Evolutionary conservation across 2,329 filamentous ascomycete genomes (phyloP).

Genomic region (Westerdykella ornata): DNA sequence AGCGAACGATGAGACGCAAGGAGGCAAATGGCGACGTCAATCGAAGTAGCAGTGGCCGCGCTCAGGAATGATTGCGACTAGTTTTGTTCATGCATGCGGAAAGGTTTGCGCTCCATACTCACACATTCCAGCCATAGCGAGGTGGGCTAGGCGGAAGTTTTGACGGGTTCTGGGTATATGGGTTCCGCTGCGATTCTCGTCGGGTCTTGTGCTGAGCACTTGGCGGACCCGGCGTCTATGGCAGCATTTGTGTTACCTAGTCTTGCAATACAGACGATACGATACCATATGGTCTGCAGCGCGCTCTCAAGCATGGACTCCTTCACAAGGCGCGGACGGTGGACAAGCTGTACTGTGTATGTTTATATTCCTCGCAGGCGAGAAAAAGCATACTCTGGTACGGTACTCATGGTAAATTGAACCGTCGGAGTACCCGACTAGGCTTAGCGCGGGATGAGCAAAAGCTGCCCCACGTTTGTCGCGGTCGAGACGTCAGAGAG

Average conservation of each 20-base stretch:
- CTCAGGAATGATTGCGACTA: background rate
- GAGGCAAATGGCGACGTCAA: background rate
- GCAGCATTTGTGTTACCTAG: conserved; percentile 30
- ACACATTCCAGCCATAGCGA: background rate
- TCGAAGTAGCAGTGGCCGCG: background rate
- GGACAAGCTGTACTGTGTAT: too few relatives aligned
- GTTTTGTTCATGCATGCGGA: background rate
- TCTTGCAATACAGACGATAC: conserved; percentile 30
- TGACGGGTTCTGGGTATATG: conserved; percentile 14
- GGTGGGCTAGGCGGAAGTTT: background rate
- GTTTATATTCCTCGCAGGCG: too few relatives aligned
- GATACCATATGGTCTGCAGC: background rate
- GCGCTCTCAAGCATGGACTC: too few relatives aligned
- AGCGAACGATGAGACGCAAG: conserved; percentile 23
- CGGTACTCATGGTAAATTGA: too few relatives aligned
- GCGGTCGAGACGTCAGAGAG: too few relatives aligned
- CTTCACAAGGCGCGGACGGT: too few relatives aligned
- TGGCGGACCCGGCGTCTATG: conserved; percentile 26
- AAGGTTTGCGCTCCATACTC: background rate
- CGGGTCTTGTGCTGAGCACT: conserved; percentile 22
- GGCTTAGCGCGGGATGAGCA: too few relatives aligned
- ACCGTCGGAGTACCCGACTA: background rate
- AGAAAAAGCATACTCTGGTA: too few relatives aligned
- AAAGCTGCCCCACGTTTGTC: too few relatives aligned
- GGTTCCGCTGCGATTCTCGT: conserved; percentile 12